Evolutionary conservation across 2,329 filamentous ascomycete species (phyloP).

Genomic region (Pleochaeta shiraiana): DNA sequence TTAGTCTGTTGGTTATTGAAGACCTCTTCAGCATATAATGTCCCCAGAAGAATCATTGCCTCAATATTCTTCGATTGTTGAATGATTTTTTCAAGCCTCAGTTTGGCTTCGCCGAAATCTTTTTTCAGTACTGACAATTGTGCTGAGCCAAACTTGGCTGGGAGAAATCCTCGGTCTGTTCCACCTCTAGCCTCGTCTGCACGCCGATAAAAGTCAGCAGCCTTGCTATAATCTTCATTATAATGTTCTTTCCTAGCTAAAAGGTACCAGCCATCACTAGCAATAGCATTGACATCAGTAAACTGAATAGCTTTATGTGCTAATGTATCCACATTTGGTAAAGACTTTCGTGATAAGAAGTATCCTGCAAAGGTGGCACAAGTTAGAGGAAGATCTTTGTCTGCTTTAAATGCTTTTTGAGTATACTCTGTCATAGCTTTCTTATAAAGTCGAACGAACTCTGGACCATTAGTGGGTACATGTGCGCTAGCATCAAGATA

Average conservation of each 20-base stretch:
- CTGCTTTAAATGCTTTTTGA: slow-evolving; percentile 79
- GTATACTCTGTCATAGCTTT: slow-evolving; percentile 90
- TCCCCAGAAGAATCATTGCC: slow-evolving; percentile 78
- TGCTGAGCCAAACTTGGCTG: slow-evolving; percentile 84
- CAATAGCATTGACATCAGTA: slow-evolving; percentile 90
- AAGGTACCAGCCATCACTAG: slow-evolving; percentile 94
- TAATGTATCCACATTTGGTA: slow-evolving; percentile 62
- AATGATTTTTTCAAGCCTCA: slow-evolving; percentile 83
- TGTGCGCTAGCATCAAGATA: slow-evolving; percentile 74
- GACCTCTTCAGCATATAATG: slow-evolving; percentile 83
- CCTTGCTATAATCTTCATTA: slow-evolving; percentile 48
- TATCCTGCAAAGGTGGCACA: slow-evolving; percentile 82
- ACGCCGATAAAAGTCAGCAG: slow-evolving; percentile 68
- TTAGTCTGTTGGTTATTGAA: slow-evolving; percentile 54
- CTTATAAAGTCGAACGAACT: slow-evolving; percentile 71
- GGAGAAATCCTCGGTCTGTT: slow-evolving; percentile 73
- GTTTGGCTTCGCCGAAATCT: slow-evolving; percentile 79
- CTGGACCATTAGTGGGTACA: slow-evolving; percentile 60
- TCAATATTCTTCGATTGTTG: slow-evolving; percentile 68
- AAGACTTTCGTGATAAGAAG: slow-evolving; percentile 65
- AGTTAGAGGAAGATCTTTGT: slow-evolving; percentile 75
- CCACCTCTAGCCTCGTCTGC: slow-evolving; percentile 85
- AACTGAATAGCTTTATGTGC: slow-evolving; percentile 87
- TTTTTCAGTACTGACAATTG: slow-evolving; percentile 71
- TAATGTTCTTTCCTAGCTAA: slow-evolving; percentile 84